Conservation (phyloP, 192 early-diverging fungal genomes). For the Backusella tarrabulga region DNA sequence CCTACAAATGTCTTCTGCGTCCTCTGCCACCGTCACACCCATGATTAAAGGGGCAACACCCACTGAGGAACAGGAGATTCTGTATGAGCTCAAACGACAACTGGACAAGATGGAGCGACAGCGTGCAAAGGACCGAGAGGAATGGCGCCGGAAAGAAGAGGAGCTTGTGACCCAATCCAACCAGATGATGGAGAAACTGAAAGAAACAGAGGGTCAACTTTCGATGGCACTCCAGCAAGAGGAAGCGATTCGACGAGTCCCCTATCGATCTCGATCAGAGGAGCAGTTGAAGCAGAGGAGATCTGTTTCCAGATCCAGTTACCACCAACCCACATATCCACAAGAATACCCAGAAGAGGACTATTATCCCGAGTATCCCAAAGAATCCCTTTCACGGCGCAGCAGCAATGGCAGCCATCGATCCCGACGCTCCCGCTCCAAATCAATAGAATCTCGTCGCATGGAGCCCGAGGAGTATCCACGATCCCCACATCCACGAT, state of each 20-base stretch:
- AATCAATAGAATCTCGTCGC: background rate
- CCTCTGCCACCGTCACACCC: background rate
- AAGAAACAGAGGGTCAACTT: conserved; percentile 5
- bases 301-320: background rate
- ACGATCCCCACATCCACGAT: background rate
- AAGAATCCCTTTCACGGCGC: background rate
- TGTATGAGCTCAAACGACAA: background rate
- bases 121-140: conserved; percentile 17
- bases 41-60: background rate
- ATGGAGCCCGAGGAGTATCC: background rate
- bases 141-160: background rate
- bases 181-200: conserved; percentile 27
- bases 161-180: background rate
- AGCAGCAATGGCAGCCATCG: background rate
- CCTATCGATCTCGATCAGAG: background rate
- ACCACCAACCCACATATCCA: background rate
- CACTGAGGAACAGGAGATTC: background rate
- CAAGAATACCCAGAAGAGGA: background rate
- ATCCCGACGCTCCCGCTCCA: background rate
- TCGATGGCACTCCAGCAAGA: conserved; percentile 24
- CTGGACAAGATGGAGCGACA: conserved; percentile 35
- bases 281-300: background rate
- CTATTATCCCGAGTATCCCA: background rate
- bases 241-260: conserved; percentile 58
- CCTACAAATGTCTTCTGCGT: background rate